Conservation (phyloP, 139 green algal genomes). For the Chlamydomonas sp. region DNA sequence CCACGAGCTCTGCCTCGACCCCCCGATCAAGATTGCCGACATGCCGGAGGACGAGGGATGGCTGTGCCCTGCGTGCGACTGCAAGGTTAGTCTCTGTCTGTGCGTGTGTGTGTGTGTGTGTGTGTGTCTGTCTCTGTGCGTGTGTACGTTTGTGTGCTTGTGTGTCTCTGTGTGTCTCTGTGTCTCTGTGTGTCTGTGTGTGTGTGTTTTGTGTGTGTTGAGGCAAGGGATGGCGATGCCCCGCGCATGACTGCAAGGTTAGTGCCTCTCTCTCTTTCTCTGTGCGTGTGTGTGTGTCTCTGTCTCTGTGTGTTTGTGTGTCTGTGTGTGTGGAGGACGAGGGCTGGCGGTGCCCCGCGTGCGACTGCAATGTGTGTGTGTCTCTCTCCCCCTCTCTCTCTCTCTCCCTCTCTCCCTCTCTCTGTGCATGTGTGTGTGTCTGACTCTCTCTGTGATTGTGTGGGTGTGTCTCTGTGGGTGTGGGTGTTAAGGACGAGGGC, state of each 20-base stretch:
- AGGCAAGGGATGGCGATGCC: neutral
- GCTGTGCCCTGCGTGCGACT: constrained; percentile 73
- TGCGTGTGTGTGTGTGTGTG: neutral
- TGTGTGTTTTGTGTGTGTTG: too few relatives aligned
- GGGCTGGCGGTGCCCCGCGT: neutral
- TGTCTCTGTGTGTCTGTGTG: neutral
- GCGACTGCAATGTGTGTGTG: neutral
- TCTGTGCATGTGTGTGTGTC: neutral
- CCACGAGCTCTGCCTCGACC: constrained; percentile 63
- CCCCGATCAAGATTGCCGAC: constrained; percentile 41
- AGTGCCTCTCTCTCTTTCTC: too few relatives aligned
- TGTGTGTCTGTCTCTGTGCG: neutral
- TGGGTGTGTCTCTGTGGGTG: neutral
- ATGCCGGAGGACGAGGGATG: constrained; percentile 68
- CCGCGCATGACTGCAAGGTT: neutral
- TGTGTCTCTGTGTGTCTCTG: neutral
- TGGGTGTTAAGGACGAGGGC: neutral
- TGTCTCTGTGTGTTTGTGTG: too few relatives aligned
- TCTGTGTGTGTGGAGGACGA: too few relatives aligned
- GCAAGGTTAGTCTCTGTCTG: constrained; percentile 46
- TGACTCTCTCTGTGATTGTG: neutral
- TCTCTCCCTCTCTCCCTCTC: constrained; percentile 1
- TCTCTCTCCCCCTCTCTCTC: constrained; percentile 1
- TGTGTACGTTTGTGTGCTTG: neutral
- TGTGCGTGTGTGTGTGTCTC: too few relatives aligned